A percentile compares a stretch with the other conserved stretches of the same genome.
Conservation (phyloP, 768 basidiomycete species). For the Boletus vermiculosoides region DNA sequence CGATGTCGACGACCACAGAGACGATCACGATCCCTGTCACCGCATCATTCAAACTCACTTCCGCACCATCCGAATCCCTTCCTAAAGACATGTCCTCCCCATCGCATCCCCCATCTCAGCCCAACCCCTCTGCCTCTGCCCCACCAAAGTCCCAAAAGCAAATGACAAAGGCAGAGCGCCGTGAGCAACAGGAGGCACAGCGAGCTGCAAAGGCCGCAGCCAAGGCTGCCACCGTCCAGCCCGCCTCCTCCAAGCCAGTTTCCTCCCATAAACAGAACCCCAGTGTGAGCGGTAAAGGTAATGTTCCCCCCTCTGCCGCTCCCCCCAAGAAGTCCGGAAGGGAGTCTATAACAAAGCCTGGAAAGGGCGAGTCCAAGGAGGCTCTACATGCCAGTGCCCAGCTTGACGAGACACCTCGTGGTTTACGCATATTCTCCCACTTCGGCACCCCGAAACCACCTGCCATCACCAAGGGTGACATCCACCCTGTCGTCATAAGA, state of each 20-base stretch:
- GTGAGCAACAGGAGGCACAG: constrained; percentile 77
- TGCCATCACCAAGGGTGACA: constrained; percentile 67
- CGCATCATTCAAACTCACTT: constrained; percentile 20
- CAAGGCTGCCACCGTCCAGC: constrained; percentile 35
- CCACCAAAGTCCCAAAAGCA: constrained; percentile 55
- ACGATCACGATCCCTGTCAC: constrained; percentile 11
- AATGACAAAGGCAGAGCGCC: constrained; percentile 77
- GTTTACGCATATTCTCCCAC: constrained; percentile 83
- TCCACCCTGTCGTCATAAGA: constrained; percentile 86
- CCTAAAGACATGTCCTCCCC: constrained; percentile 3
- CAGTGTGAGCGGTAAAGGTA: constrained; percentile 22
- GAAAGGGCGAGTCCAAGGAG: constrained; percentile 30
- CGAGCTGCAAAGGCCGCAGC: constrained; percentile 68
- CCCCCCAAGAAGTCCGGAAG: constrained; percentile 30
- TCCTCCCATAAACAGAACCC: constrained; percentile 29
- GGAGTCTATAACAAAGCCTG: constrained; percentile 15
- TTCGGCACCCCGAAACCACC: constrained; percentile 70
- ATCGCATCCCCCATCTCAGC: constrained; percentile 2
- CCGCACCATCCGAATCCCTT: background rate
- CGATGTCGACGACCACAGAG: constrained; percentile 28
- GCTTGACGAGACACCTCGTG: constrained; percentile 44
- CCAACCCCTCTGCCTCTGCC: background rate
- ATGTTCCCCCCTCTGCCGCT: constrained; percentile 10
- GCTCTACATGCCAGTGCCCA: constrained; percentile 28
- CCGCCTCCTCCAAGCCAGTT: constrained; percentile 25